Evolutionary conservation across 2,329 filamentous ascomycete species (phyloP).

Genomic region (Microcyclosporella mali): DNA sequence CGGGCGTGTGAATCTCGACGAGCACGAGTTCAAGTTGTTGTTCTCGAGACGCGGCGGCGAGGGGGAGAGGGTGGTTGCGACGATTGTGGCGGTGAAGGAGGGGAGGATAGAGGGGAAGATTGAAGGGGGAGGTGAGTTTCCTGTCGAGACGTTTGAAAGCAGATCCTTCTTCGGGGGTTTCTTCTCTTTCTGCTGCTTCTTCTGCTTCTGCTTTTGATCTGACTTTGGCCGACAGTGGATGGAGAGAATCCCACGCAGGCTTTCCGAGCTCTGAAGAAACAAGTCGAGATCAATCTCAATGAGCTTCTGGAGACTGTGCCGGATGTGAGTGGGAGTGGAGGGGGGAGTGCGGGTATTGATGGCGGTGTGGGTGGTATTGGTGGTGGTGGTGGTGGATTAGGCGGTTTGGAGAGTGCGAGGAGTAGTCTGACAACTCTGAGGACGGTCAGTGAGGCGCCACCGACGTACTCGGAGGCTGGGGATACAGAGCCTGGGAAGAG

Average conservation of each 20-base stretch:
- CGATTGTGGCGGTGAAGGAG: constrained; percentile 17
- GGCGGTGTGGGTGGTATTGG: too few relatives aligned
- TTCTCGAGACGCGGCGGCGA: constrained; percentile 18
- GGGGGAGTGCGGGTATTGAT: too few relatives aligned
- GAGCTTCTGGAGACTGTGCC: constrained; percentile 15
- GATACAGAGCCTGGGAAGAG: too few relatives aligned
- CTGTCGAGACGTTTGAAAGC: too few relatives aligned
- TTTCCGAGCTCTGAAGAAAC: constrained; percentile 19
- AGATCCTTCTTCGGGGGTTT: too few relatives aligned
- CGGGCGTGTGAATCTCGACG: constrained; percentile 12
- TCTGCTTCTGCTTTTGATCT: too few relatives aligned
- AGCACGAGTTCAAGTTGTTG: constrained; percentile 22
- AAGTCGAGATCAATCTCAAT: constrained; percentile 20
- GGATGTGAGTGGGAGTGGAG: constrained; percentile 1
- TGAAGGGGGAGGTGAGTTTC: constrained; percentile 4
- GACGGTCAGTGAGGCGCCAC: too few relatives aligned
- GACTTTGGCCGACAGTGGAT: constrained; percentile 5
- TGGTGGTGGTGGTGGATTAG: too few relatives aligned
- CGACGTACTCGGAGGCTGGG: too few relatives aligned
- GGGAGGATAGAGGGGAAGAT: constrained; percentile 23
- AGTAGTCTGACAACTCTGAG: too few relatives aligned
- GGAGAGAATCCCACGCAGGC: constrained; percentile 20
- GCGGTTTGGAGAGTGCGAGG: too few relatives aligned
- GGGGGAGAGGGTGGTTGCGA: constrained; percentile 12
- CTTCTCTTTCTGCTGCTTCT: too few relatives aligned